Base-by-base conservation (phyloP, 1,284 basidiomycete genomes). In the Rhodotorula sp. region DNA sequence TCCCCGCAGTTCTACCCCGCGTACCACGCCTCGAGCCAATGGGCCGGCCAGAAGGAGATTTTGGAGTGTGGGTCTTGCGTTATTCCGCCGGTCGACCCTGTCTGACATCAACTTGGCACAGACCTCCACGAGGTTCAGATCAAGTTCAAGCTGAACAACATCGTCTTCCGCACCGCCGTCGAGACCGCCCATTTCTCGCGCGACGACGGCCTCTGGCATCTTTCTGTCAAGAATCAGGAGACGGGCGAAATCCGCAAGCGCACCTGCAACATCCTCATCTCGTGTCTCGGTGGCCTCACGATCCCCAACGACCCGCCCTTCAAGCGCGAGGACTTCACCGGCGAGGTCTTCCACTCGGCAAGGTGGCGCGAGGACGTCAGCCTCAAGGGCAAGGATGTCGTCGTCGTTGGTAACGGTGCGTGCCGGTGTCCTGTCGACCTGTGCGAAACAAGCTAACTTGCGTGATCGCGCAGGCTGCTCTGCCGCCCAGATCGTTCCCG, bases 261-360 rank as follows among this genome's bases (percentile, higher is more conserved):
- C 30, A 75, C 74, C 0, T 75, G 74, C 70, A 75, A 75, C 70
- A 63, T 75, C 52, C 63, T 75, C 34, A 53, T 75, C n/a, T 68
- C 72, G 20, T 66, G 65, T 46, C 67, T 68, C 52, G 74, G 74
- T 13, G 72, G 70, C 4, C 46, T 74, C 6, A 60, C 68, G 20
- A 59, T 67, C n/a, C 73, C 73, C 11, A 66, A 74, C 47, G 59
- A 64, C 30, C 70, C 72, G 49, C 68, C 68, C 4, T 71, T 68
- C 57, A 59, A 70, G 30, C 61, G 64, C 22, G 46, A 57, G 10
- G 59, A 62, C 34, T 75, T 74, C 36, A 48, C 56, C 10, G 74
- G 74, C 11, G 29, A 49, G 8, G 70, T 75, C 15, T 68, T 74
- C 51, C 74, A 75, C 53, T 62, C 65, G 53, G 69, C 72, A 2